Evolutionary conservation across 1,284 basidiomycete species (phyloP), one percentile per base, ranked within the genome.

Genomic region (Marasmius sp.): DNA sequence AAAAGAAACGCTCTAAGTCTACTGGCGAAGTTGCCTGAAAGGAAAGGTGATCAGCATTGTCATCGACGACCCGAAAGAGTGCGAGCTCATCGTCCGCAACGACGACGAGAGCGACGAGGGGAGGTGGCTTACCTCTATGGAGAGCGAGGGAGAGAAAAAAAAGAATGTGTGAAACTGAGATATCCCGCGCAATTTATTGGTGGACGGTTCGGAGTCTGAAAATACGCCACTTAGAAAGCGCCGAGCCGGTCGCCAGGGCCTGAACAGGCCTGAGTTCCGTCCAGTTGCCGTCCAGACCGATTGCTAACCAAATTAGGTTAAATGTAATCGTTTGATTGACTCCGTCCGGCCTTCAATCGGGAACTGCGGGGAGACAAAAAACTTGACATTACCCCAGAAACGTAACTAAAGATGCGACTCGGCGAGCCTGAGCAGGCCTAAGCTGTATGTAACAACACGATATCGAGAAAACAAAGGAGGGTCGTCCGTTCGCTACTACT

Each of bases 1-100:
- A 79, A 20, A 81, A 76, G 75, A 77, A 71, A 81, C 74, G 78
- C 75, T 86, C 79, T 85, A 86, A 79, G 72, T 82, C 80, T 74
- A 77, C 74, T 75, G 74, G 73, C 71, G 74, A 73, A 64, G 22
- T 57, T 75, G 81, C 82, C 84, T 85, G 58, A 1, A 64, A 57
- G 22, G 27, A 48, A 20, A n/a, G 39, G 51, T 51, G 36, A 57
- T 55, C 59, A 61, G 22, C 14, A 54, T 54, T n/a, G 11, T 33
- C 33, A n/a, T 51, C 27, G 50, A 51, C 48, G 20, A 20, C 43
- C 3, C 18, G 27, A 20, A 50, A 50, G 20, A 18, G 3, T 2
- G 27, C 43, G 48, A 33, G 57, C 38, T 48, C 33, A 11, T 48
- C 34, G 57, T 50, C 57, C 36, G 54, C 33, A 60, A 67, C 36